phyloP scores from a whole-genome alignment of 2,329 filamentous ascomycete species.

The Cladosporium oxysporum region DNA sequence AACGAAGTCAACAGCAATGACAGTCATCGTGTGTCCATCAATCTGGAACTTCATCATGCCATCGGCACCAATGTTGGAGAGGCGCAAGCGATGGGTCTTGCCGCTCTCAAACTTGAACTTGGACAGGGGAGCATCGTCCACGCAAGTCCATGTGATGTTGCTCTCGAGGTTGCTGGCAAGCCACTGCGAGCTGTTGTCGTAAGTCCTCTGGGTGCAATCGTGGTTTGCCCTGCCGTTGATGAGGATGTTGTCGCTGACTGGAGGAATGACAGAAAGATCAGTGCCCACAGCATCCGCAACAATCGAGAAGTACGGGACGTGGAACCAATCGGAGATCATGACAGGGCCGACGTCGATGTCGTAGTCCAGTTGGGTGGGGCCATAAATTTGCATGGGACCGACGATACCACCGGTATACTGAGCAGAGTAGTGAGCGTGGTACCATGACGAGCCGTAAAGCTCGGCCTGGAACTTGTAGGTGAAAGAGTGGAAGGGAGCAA shows the following conservation, averaged over 20 bases:
- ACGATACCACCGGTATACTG: conserved; percentile 34
- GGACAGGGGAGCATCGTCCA: conserved; percentile 30
- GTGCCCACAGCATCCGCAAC: conserved; percentile 24
- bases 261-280: conserved; percentile 24
- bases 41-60: conserved; percentile 47
- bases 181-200: conserved; percentile 23
- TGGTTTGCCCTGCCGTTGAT: conserved; percentile 39
- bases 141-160: conserved; percentile 25
- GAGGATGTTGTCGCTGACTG: conserved; percentile 34
- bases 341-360: conserved; percentile 36
- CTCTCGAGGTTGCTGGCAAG: conserved; percentile 24
- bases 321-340: conserved; percentile 38
- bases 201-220: conserved; percentile 32
- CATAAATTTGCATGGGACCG: conserved; percentile 37
- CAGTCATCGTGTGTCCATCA: conserved; percentile 46
- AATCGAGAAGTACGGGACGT: conserved; percentile 36
- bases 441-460: conserved; percentile 39
- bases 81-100: conserved; percentile 44
- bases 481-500: conserved; percentile 43
- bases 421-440: conserved; percentile 41
- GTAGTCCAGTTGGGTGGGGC: conserved; percentile 31
- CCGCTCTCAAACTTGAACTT: conserved; percentile 45
- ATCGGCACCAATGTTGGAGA: conserved; percentile 47
- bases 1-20: conserved; percentile 48
- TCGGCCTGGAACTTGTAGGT: conserved; percentile 44